Evolutionary conservation across 2,329 filamentous ascomycete genomes (phyloP), one percentile per base, ranked within the genome.

Genomic region (Aspergillus texensis): DNA sequence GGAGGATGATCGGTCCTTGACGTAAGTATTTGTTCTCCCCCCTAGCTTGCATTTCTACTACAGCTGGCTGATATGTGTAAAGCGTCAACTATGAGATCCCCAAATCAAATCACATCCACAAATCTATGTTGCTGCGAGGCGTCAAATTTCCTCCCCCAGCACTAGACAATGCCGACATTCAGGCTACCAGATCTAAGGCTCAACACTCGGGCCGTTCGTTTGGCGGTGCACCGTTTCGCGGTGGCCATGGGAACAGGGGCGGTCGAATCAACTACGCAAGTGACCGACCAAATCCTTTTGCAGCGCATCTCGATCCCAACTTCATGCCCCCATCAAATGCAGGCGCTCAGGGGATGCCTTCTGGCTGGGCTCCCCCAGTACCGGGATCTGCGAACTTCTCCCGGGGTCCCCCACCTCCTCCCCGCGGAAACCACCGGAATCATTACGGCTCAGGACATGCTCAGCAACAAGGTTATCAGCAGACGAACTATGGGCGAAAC

Each of bases 71-170:
- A 19, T 46, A 45, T 16, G 14, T 52, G 5, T 16, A 39, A 19
- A 96, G 91, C 73, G 93, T 98, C 12, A 83, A 91, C 72, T 99
- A 96, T 75, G 88, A 93, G 52, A 91, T 97, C 79, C 94, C 94
- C 0, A 83, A 85, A 46, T 88, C 87, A 21, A 83, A 83, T 11
- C 86, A 92, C 70, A 82, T 88, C 5, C 95, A 99, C 80, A 97
- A 97, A 76, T 97, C 94, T 6, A 96, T 97, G 91, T 85, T 99
- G 16, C 84, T 99, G 41, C 89, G 93, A 3, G 95, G 95, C 14
- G 89, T 94, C 45, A 88, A 90, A 70, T 84, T 94, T 62, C 88
- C 91, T 5, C 80, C 85, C 2, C 88, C 92, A 1, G 90, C 88
- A 11, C 86, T 99, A 1, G 91, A 91, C 62, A 85, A 87, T 39